Evolutionary conservation across 306 rosid species (phyloP).

Genomic region (Parietaria judaica): DNA sequence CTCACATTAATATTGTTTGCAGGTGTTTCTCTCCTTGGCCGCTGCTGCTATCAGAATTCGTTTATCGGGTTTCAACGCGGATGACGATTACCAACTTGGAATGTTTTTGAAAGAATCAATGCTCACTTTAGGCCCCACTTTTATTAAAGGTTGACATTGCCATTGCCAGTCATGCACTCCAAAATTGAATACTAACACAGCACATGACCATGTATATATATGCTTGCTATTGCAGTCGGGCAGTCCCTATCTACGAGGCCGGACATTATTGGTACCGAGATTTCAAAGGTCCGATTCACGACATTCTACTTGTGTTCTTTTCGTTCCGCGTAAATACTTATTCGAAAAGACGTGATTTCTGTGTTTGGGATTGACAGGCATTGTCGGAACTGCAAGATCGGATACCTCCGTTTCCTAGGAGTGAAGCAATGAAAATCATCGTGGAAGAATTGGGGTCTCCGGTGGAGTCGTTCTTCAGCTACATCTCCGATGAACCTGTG

Average conservation of each 20-base stretch:
- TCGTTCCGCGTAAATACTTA: too few relatives aligned
- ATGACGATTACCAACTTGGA: conserved; percentile 61
- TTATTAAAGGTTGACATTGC: conserved; percentile 70
- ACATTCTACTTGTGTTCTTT: background rate
- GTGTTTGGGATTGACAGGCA: conserved; percentile 45
- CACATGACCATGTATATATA: conserved; percentile 41
- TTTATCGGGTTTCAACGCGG: conserved; percentile 44
- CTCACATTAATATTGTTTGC: conserved; percentile 6
- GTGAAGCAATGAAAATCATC: conserved; percentile 70
- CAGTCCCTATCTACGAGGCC: conserved; percentile 98
- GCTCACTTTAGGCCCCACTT: conserved; percentile 89
- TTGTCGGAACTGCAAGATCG: conserved; percentile 85
- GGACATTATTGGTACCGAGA: conserved; percentile 86
- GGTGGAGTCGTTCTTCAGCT: conserved; percentile 56
- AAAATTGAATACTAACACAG: background rate
- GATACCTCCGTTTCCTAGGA: conserved; percentile 88
- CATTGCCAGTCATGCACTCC: conserved; percentile 13
- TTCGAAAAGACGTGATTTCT: too few relatives aligned
- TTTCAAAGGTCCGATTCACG: conserved; percentile 64
- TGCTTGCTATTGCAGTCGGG: conserved; percentile 87
- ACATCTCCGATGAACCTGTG: conserved; percentile 74
- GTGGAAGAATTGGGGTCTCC: conserved; percentile 85
- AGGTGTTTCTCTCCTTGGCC: conserved; percentile 77
- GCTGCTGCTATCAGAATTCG: conserved; percentile 66
- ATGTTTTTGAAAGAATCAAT: conserved; percentile 73